These are phyloP conservation scores for Carex scoparia DNA, from an alignment of 176 grass and related monocot genomes.

Conservation along the genomic window DNA sequence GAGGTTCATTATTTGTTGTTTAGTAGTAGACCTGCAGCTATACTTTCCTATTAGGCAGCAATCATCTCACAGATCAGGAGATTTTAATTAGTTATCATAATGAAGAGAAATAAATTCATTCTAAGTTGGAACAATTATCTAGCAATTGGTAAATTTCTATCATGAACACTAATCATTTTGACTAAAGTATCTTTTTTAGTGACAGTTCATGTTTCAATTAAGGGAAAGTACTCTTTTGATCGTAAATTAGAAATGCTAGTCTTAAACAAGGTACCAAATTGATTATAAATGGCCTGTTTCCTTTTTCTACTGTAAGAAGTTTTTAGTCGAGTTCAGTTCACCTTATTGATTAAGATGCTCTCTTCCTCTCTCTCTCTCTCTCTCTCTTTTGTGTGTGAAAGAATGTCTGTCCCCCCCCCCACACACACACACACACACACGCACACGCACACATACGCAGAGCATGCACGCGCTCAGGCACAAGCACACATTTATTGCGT, in stretches of 20 bases:
- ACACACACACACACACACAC: too few species aligned
- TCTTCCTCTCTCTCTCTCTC: not conserved
- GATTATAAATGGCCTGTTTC: not conserved
- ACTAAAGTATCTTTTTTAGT: not conserved
- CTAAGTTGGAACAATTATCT: not conserved
- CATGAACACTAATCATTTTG: not conserved
- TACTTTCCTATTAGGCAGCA: not conserved
- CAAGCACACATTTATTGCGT: not conserved
- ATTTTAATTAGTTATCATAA: not conserved
- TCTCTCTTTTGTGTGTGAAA: too few species aligned
- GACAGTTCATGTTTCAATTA: not conserved
- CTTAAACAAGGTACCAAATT: not conserved
- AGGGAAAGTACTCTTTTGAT: not conserved
- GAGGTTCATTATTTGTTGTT: not conserved
- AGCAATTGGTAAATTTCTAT: not conserved
- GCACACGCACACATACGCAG: not conserved
- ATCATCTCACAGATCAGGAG: not conserved
- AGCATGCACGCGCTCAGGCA: not conserved
- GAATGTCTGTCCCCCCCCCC: not conserved
- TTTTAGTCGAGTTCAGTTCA: not conserved
- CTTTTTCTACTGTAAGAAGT: not conserved
- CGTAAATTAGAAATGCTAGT: not conserved
- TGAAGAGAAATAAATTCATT: not conserved
- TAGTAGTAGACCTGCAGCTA: not conserved
- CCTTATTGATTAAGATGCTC: not conserved